Evolutionary conservation across 2,329 filamentous ascomycete species (phyloP).

Genomic region (Chalaropsis ovoidea): DNA sequence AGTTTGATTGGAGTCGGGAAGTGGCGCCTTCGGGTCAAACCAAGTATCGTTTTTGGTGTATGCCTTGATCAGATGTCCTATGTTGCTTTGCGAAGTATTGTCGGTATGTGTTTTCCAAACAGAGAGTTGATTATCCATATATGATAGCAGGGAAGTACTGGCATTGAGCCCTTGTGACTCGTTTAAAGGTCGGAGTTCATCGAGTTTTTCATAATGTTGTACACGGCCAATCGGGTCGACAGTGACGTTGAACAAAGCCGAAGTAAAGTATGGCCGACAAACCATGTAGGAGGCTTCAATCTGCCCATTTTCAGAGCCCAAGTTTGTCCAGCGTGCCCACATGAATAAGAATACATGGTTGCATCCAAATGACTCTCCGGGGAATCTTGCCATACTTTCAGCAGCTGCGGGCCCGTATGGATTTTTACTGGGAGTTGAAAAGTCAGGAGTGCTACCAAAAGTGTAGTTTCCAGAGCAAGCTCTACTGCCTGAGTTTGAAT

Average conservation of each 20-base stretch:
- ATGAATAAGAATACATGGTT: neutral
- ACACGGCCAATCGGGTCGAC: conserved; percentile 30
- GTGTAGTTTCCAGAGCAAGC: neutral
- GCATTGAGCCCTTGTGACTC: neutral
- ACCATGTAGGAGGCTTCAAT: conserved; percentile 12
- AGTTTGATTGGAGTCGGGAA: neutral
- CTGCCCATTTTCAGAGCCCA: neutral
- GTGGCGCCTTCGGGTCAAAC: conserved; percentile 3
- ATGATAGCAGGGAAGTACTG: neutral
- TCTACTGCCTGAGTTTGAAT: neutral
- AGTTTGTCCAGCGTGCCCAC: conserved; percentile 2
- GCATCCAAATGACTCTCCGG: neutral
- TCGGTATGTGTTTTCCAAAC: neutral
- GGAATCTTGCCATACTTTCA: neutral
- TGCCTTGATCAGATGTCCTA: conserved; percentile 13
- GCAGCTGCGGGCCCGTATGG: neutral
- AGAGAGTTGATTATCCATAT: neutral
- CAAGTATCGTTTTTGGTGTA: neutral
- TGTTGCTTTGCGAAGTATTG: neutral
- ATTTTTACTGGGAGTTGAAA: neutral
- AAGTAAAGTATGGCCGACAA: conserved; percentile 31
- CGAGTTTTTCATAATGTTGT: conserved; percentile 23
- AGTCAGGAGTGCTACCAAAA: neutral
- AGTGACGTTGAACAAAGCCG: conserved; percentile 32
- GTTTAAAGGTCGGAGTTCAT: neutral